These are phyloP conservation scores for Microdochium trichocladiopsis DNA, from an alignment of 2,329 filamentous ascomycete species.

Conservation along the genomic window DNA sequence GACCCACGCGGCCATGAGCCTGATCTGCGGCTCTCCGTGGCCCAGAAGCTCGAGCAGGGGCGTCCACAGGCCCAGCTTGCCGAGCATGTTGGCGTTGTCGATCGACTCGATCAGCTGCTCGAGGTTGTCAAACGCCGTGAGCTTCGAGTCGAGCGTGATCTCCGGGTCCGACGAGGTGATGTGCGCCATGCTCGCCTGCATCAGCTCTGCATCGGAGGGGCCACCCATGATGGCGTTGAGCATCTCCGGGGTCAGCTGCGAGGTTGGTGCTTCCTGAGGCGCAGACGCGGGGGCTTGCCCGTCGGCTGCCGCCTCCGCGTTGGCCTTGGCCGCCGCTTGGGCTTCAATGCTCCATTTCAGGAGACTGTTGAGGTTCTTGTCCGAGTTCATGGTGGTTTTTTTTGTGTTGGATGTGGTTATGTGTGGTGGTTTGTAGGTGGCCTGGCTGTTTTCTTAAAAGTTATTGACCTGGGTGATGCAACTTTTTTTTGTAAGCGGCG, in stretches of 20 bases:
- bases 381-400: slow-evolving; percentile 32
- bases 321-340: slow-evolving; percentile 13
- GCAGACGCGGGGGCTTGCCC: slow-evolving; percentile 17
- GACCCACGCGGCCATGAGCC: slow-evolving; percentile 90
- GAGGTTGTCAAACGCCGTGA: slow-evolving; percentile 88
- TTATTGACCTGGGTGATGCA: no score
- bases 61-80: slow-evolving; percentile 71
- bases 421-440: slow-evolving; percentile 4
- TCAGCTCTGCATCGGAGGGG: slow-evolving; percentile 84
- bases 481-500: no score
- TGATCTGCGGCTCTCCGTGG: slow-evolving; percentile 62
- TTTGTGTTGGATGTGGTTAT: background rate
- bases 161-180: slow-evolving; percentile 57
- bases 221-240: slow-evolving; percentile 73
- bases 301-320: slow-evolving; percentile 8
- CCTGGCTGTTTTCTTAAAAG: no score
- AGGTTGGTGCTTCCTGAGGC: slow-evolving; percentile 24
- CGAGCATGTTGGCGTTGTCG: slow-evolving; percentile 96
- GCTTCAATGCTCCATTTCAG: slow-evolving; percentile 68
- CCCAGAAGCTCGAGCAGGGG: slow-evolving; percentile 67
- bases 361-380: slow-evolving; percentile 63
- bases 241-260: slow-evolving; percentile 56
- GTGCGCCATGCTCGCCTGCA: slow-evolving; percentile 76
- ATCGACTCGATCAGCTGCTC: slow-evolving; percentile 87
- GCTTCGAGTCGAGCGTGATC: slow-evolving; percentile 64